Evolutionary conservation across 768 basidiomycete genomes (phyloP), one percentile per base, ranked within the genome.

Genomic region (Agaricus blazei): DNA sequence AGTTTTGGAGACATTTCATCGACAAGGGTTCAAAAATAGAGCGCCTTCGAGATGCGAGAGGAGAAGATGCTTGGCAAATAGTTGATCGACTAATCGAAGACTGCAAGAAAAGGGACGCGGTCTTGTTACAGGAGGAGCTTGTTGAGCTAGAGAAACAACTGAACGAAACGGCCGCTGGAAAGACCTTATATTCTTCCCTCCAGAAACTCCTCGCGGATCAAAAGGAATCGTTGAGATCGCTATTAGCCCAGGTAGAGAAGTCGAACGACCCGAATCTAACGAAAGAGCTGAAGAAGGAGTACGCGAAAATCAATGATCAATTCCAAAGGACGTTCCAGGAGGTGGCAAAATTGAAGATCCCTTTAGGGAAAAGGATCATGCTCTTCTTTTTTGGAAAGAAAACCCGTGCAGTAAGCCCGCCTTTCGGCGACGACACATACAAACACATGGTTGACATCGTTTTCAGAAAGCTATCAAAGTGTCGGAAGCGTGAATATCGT

Each of bases 1-100:
- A 68, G 50, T 81, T 79, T 62, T 81, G 79, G 68, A 76, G 76
- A 56, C 69, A 71, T 23, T 75, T 71, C 4, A 65, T 80, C n/a
- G 72, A 78, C 27, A 74, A 72, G 59, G 75, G 77, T 9, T 66
- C 72, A 15, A 57, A 41, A 28, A 34, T 63, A 26, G 56, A 58
- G 31, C 70, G 67, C 6, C 68, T 71, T 42, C 28, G 45, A 46
- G 34, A 49, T 1, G 58, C 57, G 12, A 57, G 58, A 0, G 27
- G 12, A 4, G 49, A 47, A 3, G 67, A 67, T 2, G 70, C 72
- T 15, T 64, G 66, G 65, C 52, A 61, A 23, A 59, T 66, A 34
- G 49, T 68, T 6, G 52, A 62, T 19, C 57, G 54, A 29, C 54
- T 67, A 43, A 59, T 65, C 44, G 11, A 58, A 4, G 46, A 51